Percentiles rank a stretch among this genome's conserved stretches.
Conservation (phyloP, 345 rosid species). For the Aegle marmelos region DNA sequence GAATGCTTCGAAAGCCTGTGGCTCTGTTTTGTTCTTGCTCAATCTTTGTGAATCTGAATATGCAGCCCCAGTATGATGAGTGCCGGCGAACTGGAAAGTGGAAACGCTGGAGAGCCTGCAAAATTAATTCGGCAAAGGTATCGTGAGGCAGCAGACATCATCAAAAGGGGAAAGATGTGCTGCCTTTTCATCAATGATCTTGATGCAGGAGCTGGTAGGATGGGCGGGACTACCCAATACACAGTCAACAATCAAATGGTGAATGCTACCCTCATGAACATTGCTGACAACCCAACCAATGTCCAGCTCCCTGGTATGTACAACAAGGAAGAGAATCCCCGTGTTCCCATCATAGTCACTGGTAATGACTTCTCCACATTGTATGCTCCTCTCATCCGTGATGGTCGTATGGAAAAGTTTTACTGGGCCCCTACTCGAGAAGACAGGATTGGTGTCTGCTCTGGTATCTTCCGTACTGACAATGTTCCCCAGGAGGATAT, state of each 20-base stretch:
- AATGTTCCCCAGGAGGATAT: slow-evolving; percentile 35
- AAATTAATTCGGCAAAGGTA: slow-evolving; percentile 56
- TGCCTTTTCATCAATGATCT: slow-evolving; percentile 55
- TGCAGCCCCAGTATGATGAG: slow-evolving; percentile 43
- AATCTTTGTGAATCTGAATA: background rate
- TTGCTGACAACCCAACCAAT: slow-evolving; percentile 58
- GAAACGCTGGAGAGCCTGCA: slow-evolving; percentile 44
- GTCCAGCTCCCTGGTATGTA: slow-evolving; percentile 60
- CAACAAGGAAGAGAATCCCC: slow-evolving; percentile 53
- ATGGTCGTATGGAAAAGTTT: slow-evolving; percentile 64
- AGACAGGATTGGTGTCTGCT: slow-evolving; percentile 52
- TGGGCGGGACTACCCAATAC: slow-evolving; percentile 55
- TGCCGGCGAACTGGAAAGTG: slow-evolving; percentile 9
- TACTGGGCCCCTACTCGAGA: slow-evolving; percentile 62
- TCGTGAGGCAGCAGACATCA: slow-evolving; percentile 48
- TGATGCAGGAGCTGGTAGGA: slow-evolving; percentile 55
- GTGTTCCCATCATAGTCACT: slow-evolving; percentile 54
- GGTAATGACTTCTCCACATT: slow-evolving; percentile 60
- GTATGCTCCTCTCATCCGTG: slow-evolving; percentile 58
- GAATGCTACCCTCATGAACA: slow-evolving; percentile 63
- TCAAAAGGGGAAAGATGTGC: slow-evolving; percentile 53
- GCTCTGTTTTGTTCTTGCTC: background rate
- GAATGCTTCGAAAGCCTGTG: background rate
- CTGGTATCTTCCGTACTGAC: slow-evolving; percentile 45
- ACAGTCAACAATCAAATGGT: slow-evolving; percentile 62